Base-by-base conservation (phyloP, 1,139 yeast genomes). In the Spencermartinsiella ligniputridi region DNA sequence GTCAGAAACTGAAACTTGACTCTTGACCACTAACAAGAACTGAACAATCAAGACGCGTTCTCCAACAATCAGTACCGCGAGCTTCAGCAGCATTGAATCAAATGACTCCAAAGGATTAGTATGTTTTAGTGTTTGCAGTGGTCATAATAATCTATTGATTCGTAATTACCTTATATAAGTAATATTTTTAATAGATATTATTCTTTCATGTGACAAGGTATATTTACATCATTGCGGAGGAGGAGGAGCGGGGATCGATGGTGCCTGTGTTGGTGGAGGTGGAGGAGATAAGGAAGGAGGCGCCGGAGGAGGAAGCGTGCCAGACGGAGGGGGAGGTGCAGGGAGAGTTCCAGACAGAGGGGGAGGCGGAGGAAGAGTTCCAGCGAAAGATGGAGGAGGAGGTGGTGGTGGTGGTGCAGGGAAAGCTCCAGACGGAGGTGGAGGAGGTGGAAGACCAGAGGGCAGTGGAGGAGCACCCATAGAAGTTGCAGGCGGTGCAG, bases 21-120 rank as follows among this genome's bases (percentile, higher is more conserved):
- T 15, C 11, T 27, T 32, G 30, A 39, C 12, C 12, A 3, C 27
- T 17, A 17, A 12, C n/a, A 22, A 55, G 58, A 35, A 46, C 54
- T 1, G 60, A 54, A 17, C 16, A 40, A 2, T 42, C 54, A 5
- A 49, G 47, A 37, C 45, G 44, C 24, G 39, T 38, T n/a, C 42
- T 57, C 27, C 56, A 55, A 36, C 44, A 49, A 9, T 38, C 51
- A 6, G 43, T 54, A 6, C 59, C 61, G 3, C 45, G 55, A 12
- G 51, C 59, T 8, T 48, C 54, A 19, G 53, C 56, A n/a, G 58
- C 60, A 2, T 38, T 54, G 33, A 50, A 46, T 8, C 55, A 52
- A 35, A 42, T 51, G 40, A 12, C 40, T 29, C 12, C 37, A 13
- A 15, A 24, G 40, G 27, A 29, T 11, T 44, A 17, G 30, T 39